Evolutionary conservation across 2,329 filamentous ascomycete species (phyloP), one percentile per base, ranked within the genome.

Genomic region (Trichoderma hamatum): DNA sequence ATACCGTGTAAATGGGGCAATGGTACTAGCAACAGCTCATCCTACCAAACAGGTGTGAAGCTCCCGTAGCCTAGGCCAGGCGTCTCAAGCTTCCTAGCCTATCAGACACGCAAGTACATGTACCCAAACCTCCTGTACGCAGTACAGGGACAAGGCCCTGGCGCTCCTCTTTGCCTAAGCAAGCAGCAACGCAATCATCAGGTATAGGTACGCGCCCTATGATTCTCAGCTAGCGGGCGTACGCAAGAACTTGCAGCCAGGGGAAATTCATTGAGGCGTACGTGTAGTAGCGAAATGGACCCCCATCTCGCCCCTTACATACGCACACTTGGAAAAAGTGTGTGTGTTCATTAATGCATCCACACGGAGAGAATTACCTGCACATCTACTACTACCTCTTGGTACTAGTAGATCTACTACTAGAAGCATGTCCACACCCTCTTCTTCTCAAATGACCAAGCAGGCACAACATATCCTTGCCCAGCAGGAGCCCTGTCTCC

Each of bases 1-100:
- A 55, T 64, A 64, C 21, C 36, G 43, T 30, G 46, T 61, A 28
- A 56, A n/a, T 24, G 39, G 60, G 54, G 64, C 34, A 14, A 54
- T n/a, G n/a, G 55, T 49, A 30, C 49, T 64, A 55, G 61, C 19
- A 43, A 51, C 59, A 32, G 46, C 10, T 28, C 26, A 55, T 55
- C 59, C 39, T 39, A 49, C 21, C 11, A 14, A 16, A 52, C 32
- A 54, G 19, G 34, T 34, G n/a, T 24, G 63, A 59, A 10, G 30
- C 24, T 52, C 24, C 56, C 56, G 56, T 43, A 54, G 43, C 21
- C 56, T n/a, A 30, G 43, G 56, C 55, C 30, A 39, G 5, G 19
- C 52, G 65, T 61, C 34, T 30, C 36, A 39, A 30, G 34, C 46
- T 26, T 60, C 28, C 14, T 16, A 16, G 43, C 30, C 32, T 64